Evolutionary conservation across 768 basidiomycete genomes (phyloP).

Genomic region (Russula ochroleuca): DNA sequence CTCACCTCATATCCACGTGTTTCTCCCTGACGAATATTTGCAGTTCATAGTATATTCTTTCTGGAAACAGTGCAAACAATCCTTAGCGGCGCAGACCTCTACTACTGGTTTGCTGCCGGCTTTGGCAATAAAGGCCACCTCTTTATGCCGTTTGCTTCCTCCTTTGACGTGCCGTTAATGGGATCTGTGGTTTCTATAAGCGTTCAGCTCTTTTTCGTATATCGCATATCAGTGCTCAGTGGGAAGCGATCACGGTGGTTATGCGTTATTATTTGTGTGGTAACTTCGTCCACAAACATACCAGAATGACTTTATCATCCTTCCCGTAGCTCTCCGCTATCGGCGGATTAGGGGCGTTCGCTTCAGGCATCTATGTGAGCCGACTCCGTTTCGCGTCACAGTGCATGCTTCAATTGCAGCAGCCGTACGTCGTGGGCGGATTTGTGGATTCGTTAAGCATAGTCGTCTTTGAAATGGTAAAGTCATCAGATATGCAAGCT

Average conservation of each 20-base stretch:
- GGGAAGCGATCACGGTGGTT: not conserved
- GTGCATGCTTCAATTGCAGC: not conserved
- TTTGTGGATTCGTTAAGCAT: not conserved
- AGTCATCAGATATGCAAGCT: not conserved
- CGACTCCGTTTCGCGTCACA: not conserved
- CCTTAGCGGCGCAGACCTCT: slow-evolving; percentile 31
- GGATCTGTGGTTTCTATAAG: slow-evolving; percentile 30
- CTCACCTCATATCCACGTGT: not conserved
- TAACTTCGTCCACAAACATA: not conserved
- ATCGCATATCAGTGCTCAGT: slow-evolving; percentile 30
- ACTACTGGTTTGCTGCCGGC: slow-evolving; percentile 33
- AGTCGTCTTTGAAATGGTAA: not conserved
- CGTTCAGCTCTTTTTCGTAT: slow-evolving; percentile 35
- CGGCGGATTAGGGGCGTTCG: not conserved
- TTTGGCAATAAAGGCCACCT: slow-evolving; percentile 35
- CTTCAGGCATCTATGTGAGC: slow-evolving; percentile 5
- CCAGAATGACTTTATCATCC: not conserved
- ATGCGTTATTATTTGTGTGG: not conserved
- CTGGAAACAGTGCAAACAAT: slow-evolving; percentile 31
- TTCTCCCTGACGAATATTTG: not conserved
- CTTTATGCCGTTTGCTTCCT: slow-evolving; percentile 25
- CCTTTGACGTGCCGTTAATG: slow-evolving; percentile 33
- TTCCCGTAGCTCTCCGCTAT: not conserved
- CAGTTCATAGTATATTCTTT: slow-evolving; percentile 31
- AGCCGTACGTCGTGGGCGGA: not conserved